Conservation (phyloP, 805 yeast genomes). For the Cyberlindnera petersonii region DNA sequence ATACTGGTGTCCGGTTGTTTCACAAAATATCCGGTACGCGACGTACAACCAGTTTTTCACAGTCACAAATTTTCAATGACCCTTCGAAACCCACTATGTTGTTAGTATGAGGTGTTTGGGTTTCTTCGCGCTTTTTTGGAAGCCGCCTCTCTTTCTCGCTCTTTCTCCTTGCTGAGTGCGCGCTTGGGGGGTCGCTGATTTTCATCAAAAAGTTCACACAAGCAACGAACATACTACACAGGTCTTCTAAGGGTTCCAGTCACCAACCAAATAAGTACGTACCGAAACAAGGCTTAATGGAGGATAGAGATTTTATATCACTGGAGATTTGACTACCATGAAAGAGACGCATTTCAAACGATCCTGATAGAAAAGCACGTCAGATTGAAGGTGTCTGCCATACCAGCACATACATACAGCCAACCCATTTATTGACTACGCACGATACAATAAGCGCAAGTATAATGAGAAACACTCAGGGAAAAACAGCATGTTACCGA, state of each 20-base stretch:
- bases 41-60: slow-evolving; percentile 10
- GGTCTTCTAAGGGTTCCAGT: slow-evolving; percentile 4
- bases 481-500: too few relatives aligned
- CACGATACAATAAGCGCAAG: too few relatives aligned
- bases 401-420: too few relatives aligned
- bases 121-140: slow-evolving; percentile 1
- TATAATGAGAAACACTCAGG: too few relatives aligned
- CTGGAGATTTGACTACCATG: neutral
- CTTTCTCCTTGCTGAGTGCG: too few relatives aligned
- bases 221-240: slow-evolving; percentile 7
- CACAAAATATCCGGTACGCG: slow-evolving; percentile 8
- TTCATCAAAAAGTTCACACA: slow-evolving; percentile 19
- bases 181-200: slow-evolving; percentile 4
- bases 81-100: neutral
- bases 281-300: slow-evolving; percentile 2
- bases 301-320: neutral
- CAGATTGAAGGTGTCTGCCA: too few relatives aligned
- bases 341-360: too few relatives aligned
- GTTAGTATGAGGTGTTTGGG: slow-evolving; percentile 11
- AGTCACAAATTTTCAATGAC: slow-evolving; percentile 12
- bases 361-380: too few relatives aligned
- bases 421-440: too few relatives aligned
- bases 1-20: slow-evolving; percentile 13
- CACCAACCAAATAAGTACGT: slow-evolving; percentile 25
- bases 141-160: too few relatives aligned